phyloP scores from a whole-genome alignment of 371 early-diverging fungal species.

The Sporodiniella umbellata region DNA sequence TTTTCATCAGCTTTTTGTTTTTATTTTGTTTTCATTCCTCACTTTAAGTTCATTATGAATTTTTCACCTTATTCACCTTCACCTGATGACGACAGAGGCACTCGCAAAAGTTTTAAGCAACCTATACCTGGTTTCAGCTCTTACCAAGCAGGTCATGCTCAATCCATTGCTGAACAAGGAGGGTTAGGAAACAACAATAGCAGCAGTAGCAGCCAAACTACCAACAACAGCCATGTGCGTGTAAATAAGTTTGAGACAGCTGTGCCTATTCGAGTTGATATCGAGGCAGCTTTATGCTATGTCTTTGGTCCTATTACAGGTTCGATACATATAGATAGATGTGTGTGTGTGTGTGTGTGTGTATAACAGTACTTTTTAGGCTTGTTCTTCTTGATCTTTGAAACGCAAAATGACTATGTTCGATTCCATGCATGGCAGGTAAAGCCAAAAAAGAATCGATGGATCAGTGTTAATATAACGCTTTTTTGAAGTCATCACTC shows the following conservation, averaged over 20 bases:
- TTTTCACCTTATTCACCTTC: constrained; percentile 52
- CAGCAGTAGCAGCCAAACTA: constrained; percentile 4
- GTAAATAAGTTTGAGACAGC: constrained; percentile 81
- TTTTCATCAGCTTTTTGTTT: too few relatives aligned
- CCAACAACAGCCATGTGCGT: constrained; percentile 41
- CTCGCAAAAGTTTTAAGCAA: constrained; percentile 14
- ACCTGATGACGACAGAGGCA: constrained; percentile 46
- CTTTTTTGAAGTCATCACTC: constrained; percentile 35
- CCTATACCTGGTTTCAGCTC: constrained; percentile 15
- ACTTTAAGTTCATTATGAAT: constrained; percentile 24
- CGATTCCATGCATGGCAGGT: constrained; percentile 88
- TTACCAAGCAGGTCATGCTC: constrained; percentile 23
- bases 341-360: background rate
- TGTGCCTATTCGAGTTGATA: constrained; percentile 70
- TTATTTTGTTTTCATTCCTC: background rate
- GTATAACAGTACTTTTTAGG: constrained; percentile 38
- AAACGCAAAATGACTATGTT: constrained; percentile 79
- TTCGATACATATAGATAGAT: too few relatives aligned
- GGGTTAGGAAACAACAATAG: constrained; percentile 17
- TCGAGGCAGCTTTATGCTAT: constrained; percentile 79
- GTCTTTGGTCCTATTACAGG: constrained; percentile 69
- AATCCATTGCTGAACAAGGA: constrained; percentile 38
- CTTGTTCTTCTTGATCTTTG: constrained; percentile 67
- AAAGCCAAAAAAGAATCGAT: constrained; percentile 7
- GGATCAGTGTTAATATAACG: background rate